phyloP scores from a whole-genome alignment of 129 eudicot species.

The Artemisia argyi region DNA sequence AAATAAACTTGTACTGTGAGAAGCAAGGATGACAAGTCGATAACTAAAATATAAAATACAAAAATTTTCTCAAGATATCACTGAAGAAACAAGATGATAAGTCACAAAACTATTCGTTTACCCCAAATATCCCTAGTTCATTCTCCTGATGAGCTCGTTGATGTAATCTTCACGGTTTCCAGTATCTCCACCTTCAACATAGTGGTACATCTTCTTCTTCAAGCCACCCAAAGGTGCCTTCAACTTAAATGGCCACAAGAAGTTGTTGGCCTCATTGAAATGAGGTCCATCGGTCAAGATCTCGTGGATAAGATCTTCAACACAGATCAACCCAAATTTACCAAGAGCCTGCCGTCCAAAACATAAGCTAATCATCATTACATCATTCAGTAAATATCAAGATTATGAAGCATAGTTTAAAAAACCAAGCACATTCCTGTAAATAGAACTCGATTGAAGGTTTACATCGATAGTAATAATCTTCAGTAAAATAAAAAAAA shows the following conservation, averaged over 20 bases:
- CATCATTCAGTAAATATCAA: neutral
- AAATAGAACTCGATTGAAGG: too few species aligned
- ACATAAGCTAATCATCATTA: neutral
- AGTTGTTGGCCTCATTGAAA: slow-evolving; percentile 78
- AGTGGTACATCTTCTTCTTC: slow-evolving; percentile 77
- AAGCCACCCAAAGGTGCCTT: slow-evolving; percentile 80
- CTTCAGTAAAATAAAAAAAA: too few species aligned
- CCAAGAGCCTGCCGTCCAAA: slow-evolving; percentile 51
- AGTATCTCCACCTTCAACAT: slow-evolving; percentile 88
- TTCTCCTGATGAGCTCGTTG: slow-evolving; percentile 81
- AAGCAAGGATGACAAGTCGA: slow-evolving; percentile 5
- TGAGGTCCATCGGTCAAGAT: slow-evolving; percentile 83
- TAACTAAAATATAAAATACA: slow-evolving; percentile 12
- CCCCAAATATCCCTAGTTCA: slow-evolving; percentile 47
- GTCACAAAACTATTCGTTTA: slow-evolving; percentile 1
- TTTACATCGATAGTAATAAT: too few species aligned
- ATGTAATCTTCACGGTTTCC: slow-evolving; percentile 79
- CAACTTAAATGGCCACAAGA: slow-evolving; percentile 78
- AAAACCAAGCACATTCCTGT: too few species aligned
- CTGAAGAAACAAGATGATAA: neutral
- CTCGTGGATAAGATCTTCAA: slow-evolving; percentile 76
- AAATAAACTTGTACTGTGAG: too few species aligned
- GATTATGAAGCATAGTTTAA: too few species aligned
- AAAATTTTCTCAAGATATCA: neutral
- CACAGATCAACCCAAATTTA: slow-evolving; percentile 66